phyloP scores from a whole-genome alignment of 2,329 filamentous ascomycete genomes.

The Sporothrix brasiliensis region DNA sequence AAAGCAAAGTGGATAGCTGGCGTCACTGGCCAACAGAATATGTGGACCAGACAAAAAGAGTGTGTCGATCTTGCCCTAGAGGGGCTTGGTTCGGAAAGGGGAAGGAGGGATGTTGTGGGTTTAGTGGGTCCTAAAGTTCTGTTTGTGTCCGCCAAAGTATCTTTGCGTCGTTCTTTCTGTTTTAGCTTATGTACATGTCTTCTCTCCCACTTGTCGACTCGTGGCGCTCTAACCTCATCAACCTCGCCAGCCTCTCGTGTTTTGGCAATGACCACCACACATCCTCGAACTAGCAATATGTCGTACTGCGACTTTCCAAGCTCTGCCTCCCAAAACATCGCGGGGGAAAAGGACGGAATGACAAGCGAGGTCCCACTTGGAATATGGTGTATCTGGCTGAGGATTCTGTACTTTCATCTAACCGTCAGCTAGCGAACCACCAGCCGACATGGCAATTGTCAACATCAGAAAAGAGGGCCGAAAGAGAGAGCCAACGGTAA shows the following conservation, averaged over 20 bases:
- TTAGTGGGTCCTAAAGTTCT: background rate
- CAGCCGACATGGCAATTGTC: background rate
- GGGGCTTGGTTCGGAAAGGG: background rate
- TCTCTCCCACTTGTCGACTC: background rate
- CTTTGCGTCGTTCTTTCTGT: constrained; percentile 18
- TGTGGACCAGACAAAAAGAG: constrained; percentile 26
- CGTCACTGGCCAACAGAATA: background rate
- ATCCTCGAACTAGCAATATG: background rate
- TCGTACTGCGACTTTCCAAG: background rate
- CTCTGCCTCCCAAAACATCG: background rate
- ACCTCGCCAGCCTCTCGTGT: background rate
- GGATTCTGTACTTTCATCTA: background rate
- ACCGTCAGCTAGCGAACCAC: background rate
- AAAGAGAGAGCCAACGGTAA: background rate
- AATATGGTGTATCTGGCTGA: background rate
- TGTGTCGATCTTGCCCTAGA: constrained; percentile 22
- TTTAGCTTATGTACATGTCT: background rate
- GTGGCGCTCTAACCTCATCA: background rate
- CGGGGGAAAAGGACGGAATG: background rate
- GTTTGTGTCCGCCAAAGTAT: background rate
- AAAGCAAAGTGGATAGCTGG: background rate
- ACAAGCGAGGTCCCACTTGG: background rate
- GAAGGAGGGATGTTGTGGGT: constrained; percentile 5
- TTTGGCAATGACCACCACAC: background rate
- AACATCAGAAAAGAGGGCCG: background rate